These are phyloP conservation scores for Pseudogymnoascus sp. DNA, from an alignment of 2,329 filamentous ascomycete species.

Conservation along the genomic window DNA sequence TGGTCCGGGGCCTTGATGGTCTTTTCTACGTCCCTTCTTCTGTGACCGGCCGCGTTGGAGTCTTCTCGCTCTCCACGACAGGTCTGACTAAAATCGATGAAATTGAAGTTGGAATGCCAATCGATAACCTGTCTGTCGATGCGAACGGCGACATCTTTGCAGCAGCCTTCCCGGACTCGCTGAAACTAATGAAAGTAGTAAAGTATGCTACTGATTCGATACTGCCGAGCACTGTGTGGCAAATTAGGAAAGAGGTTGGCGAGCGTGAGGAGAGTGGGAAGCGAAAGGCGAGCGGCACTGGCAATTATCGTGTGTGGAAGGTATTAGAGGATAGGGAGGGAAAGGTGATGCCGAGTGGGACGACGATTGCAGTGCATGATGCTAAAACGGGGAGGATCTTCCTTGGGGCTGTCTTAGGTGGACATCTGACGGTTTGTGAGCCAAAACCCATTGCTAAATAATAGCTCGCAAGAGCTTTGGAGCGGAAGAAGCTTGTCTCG, in stretches of 20 bases:
- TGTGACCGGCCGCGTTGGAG: constrained; percentile 20
- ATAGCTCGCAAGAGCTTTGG: not conserved
- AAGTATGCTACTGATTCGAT: constrained; percentile 20
- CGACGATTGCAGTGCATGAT: constrained; percentile 28
- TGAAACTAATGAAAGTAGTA: constrained; percentile 19
- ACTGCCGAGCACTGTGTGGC: constrained; percentile 21
- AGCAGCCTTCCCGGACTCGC: constrained; percentile 26
- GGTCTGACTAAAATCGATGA: constrained; percentile 20
- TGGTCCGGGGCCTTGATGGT: constrained; percentile 27
- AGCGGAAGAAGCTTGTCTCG: not conserved
- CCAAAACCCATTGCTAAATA: not conserved
- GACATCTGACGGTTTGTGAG: constrained; percentile 22
- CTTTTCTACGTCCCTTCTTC: constrained; percentile 30
- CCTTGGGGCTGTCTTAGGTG: constrained; percentile 22
- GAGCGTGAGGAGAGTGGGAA: constrained; percentile 7
- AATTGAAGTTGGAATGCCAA: constrained; percentile 25
- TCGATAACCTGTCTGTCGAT: constrained; percentile 34
- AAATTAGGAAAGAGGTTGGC: constrained; percentile 20
- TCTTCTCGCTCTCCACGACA: constrained; percentile 19
- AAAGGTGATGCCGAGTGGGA: constrained; percentile 19
- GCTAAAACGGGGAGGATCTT: constrained; percentile 27
- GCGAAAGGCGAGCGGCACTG: not conserved
- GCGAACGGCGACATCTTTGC: constrained; percentile 30
- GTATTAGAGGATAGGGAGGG: constrained; percentile 31
- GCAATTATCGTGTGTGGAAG: constrained; percentile 24